Percentiles rank a stretch among this genome's conserved stretches.
Evolutionary conservation across 164 flowering plant species (phyloP).

Genomic region (grape (Vitis vinifera)): DNA sequence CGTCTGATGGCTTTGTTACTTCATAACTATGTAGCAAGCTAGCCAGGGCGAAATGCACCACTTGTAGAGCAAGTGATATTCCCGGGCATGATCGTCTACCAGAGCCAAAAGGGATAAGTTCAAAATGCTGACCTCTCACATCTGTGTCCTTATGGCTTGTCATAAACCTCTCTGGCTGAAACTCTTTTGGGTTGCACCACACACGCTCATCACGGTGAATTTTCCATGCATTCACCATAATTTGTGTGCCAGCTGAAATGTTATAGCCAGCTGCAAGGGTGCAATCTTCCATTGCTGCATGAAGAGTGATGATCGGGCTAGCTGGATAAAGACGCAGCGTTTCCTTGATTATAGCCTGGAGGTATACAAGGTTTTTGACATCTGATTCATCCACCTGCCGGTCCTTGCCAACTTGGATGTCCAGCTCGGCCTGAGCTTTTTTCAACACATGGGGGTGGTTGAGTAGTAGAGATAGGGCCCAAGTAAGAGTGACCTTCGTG

Average conservation of each 20-base stretch:
- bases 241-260: constrained; percentile 12
- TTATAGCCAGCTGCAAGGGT: constrained; percentile 8
- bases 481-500: constrained; percentile 11
- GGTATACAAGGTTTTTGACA: constrained; percentile 9
- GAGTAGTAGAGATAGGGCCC: constrained; percentile 17
- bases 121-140: constrained; percentile 10
- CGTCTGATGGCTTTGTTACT: constrained; percentile 3
- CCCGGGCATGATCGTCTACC: constrained; percentile 22
- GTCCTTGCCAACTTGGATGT: constrained; percentile 10
- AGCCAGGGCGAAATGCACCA: constrained; percentile 14
- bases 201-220: constrained; percentile 15
- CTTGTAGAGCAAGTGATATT: constrained; percentile 11
- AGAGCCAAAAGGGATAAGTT: constrained; percentile 17
- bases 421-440: constrained; percentile 15
- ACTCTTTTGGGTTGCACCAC: constrained; percentile 12
- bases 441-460: constrained; percentile 7
- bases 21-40: constrained; percentile 19
- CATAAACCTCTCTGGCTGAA: constrained; percentile 19
- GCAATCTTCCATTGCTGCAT: constrained; percentile 10
- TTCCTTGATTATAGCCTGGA: constrained; percentile 27
- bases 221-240: constrained; percentile 15
- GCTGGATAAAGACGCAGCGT: constrained; percentile 23
- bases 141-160: constrained; percentile 10
- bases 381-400: constrained; percentile 13
- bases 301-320: not conserved